Base-by-base conservation (phyloP, 1,139 yeast species). In the Suhomyces atakaporum region DNA sequence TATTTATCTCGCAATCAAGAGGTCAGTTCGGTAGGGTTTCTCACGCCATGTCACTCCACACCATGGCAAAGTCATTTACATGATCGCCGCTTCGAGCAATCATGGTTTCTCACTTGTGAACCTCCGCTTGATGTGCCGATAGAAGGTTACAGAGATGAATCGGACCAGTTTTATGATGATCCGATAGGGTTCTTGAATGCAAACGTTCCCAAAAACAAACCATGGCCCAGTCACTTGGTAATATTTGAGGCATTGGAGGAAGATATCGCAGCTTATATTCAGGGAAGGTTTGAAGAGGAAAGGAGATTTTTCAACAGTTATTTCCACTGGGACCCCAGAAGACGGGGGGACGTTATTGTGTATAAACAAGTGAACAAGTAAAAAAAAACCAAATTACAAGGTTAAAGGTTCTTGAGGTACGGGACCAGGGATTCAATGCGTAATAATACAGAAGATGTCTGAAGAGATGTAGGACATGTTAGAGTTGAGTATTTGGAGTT, bases 41-140 rank as follows among this genome's bases (percentile, higher is more conserved):
- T 94, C 13, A 87, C 90, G 55, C 98, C 99, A 0, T 94, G 98
- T 52, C 98, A 94, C 58, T 90, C 97, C 0, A 90, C 97, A 0
- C 98, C 98, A 3, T 87, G 95, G 84, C 96, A 88, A 53, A 78
- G 95, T 24, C 81, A 84, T 51, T 60, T 94, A 28, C 96, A 89
- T 51, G 62, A 84, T 16, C 58, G 64, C 6, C 73, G 71, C 12
- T 58, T 77, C 3, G 56, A 60, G 3, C 60, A 39, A 1, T 46
- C 66, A 1, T 86, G 96, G 96, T 83, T 84, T 42, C 66, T 94
- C 26, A 80, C 96, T 0, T 94, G 99, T 57, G 95, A 88, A 44
- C 99, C 98, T 0, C 98, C 98, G 1, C 60, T 87, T 13, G 74
- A 69, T 44, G 48, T 69, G 8, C 44, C 60, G 34, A 42, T 83